A percentile compares a stretch with the other conserved stretches of the same genome.
Evolutionary conservation across 2,329 filamentous ascomycete species (phyloP).

Genomic region (Alternaria postmessia): DNA sequence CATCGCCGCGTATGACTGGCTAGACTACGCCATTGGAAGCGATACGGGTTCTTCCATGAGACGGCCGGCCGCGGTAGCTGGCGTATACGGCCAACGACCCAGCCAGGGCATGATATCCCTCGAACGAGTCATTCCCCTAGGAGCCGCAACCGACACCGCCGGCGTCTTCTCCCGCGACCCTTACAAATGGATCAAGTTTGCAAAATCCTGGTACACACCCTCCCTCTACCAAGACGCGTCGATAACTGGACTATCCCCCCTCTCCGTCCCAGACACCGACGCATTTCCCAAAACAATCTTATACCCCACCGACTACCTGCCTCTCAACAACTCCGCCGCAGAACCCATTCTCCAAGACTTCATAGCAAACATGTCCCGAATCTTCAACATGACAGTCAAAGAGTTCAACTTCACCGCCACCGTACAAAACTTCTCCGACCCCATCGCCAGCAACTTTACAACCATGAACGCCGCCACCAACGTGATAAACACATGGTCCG

Average conservation of each 20-base stretch:
- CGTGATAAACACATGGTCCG: slow-evolving; percentile 46
- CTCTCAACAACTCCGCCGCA: slow-evolving; percentile 51
- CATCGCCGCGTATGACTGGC: slow-evolving; percentile 55
- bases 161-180: slow-evolving; percentile 38
- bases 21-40: slow-evolving; percentile 56
- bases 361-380: slow-evolving; percentile 44
- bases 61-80: slow-evolving; percentile 55
- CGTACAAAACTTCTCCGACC: slow-evolving; percentile 36
- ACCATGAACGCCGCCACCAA: slow-evolving; percentile 37
- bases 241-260: slow-evolving; percentile 50
- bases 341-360: slow-evolving; percentile 51
- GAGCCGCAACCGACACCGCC: slow-evolving; percentile 36
- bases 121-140: slow-evolving; percentile 33
- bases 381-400: slow-evolving; percentile 51
- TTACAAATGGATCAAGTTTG: slow-evolving; percentile 50
- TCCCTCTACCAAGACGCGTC: slow-evolving; percentile 45
- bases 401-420: slow-evolving; percentile 50
- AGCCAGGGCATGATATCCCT: slow-evolving; percentile 38
- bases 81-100: slow-evolving; percentile 52
- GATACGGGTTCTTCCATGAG: slow-evolving; percentile 60
- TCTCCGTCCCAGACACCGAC: slow-evolving; percentile 46
- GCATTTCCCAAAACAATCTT: slow-evolving; percentile 51
- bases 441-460: slow-evolving; percentile 42
- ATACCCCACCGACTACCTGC: slow-evolving; percentile 54
- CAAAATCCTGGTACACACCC: slow-evolving; percentile 52